Evolutionary conservation across 305 asterid species (phyloP).

Genomic region (Ajuga reptans): DNA sequence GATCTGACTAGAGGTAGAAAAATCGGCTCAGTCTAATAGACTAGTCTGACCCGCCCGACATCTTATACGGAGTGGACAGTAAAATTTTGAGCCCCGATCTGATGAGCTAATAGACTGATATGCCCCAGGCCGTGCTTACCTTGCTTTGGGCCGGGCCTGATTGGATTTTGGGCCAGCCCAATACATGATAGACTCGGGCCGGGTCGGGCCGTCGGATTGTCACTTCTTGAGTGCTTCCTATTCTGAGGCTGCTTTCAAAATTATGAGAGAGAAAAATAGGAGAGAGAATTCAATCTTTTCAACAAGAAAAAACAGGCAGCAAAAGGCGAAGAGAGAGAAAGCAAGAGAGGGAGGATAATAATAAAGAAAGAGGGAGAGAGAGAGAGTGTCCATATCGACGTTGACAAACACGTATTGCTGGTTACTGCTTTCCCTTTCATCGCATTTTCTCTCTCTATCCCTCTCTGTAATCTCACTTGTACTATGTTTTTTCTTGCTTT

Average conservation of each 20-base stretch:
- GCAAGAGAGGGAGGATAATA: background rate
- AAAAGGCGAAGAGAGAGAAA: conserved; percentile 1
- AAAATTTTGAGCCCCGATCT: too few relatives aligned
- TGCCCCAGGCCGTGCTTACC: too few relatives aligned
- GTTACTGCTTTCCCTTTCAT: conserved; percentile 1
- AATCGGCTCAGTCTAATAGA: too few relatives aligned
- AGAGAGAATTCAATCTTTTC: conserved; percentile 15
- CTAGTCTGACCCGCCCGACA: too few relatives aligned
- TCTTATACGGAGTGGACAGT: too few relatives aligned
- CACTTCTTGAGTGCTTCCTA: conserved; percentile 22
- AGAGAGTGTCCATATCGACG: background rate
- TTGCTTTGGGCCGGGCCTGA: too few relatives aligned
- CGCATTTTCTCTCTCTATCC: background rate
- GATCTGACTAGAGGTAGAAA: too few relatives aligned
- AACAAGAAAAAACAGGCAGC: background rate
- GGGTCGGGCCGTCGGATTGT: too few relatives aligned
- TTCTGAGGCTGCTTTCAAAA: conserved; percentile 16
- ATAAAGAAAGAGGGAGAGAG: background rate
- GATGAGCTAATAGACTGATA: too few relatives aligned
- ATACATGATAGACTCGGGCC: too few relatives aligned
- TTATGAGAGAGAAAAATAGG: background rate
- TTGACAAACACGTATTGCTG: background rate
- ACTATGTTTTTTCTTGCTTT: background rate
- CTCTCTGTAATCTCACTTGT: background rate
- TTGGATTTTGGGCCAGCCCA: too few relatives aligned